Conservation (phyloP, 2,329 filamentous ascomycete genomes). For the Fusarium sp. region DNA sequence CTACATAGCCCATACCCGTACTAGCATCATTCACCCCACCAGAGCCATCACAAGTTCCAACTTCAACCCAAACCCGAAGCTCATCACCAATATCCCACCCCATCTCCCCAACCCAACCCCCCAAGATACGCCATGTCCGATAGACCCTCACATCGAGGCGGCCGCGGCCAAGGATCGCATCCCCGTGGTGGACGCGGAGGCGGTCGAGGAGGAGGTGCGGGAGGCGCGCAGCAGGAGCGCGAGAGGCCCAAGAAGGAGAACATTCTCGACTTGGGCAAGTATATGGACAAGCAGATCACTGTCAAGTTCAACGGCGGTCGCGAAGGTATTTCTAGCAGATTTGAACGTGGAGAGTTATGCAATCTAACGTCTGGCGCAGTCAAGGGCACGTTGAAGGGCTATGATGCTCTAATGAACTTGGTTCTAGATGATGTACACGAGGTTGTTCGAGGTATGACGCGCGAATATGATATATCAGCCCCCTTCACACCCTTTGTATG, state of each 20-base stretch:
- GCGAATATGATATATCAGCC: neutral
- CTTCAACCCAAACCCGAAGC: conserved; percentile 30
- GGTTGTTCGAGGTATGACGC: conserved; percentile 79
- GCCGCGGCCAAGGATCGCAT: conserved; percentile 59
- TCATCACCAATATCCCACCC: conserved; percentile 30
- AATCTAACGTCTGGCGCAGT: conserved; percentile 65
- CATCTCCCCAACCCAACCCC: conserved; percentile 14
- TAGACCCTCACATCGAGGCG: conserved; percentile 62
- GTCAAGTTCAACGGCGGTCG: conserved; percentile 97
- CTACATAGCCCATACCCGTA: neutral
- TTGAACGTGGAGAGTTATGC: neutral
- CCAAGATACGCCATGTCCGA: conserved; percentile 61
- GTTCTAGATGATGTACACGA: conserved; percentile 96
- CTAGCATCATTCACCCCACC: conserved; percentile 38
- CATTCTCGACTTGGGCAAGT: conserved; percentile 94
- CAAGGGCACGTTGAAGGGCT: conserved; percentile 90
- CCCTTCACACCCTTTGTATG: neutral
- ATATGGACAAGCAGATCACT: conserved; percentile 95
- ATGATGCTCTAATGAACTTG: conserved; percentile 97
- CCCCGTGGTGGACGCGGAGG: conserved; percentile 61
- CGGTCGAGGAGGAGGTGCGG: conserved; percentile 62
- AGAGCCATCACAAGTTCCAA: conserved; percentile 41
- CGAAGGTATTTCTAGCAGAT: conserved; percentile 71
- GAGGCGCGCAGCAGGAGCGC: conserved; percentile 60
- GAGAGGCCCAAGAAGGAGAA: conserved; percentile 98